These are phyloP conservation scores for Helianthus tuberosus DNA, from an alignment of 129 eudicot genomes.

Conservation along the genomic window DNA sequence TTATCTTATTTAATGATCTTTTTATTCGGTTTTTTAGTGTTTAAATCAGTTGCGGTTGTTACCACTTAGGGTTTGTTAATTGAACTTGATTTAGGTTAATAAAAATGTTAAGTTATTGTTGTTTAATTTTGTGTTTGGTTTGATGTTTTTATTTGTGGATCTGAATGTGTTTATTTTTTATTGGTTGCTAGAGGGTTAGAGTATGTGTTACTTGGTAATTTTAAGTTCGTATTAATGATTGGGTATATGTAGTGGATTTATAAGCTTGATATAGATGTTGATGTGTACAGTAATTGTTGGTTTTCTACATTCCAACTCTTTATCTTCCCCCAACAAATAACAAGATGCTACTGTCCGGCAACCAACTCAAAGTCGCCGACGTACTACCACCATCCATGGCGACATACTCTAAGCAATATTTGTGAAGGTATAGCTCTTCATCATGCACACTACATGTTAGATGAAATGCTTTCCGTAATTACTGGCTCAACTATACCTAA, in stretches of 20 bases:
- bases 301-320: not conserved
- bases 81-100: not conserved
- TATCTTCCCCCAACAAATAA: too few species aligned
- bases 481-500: too few species aligned
- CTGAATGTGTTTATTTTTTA: not conserved
- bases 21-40: constrained; percentile 5
- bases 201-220: not conserved
- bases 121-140: not conserved
- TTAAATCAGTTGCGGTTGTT: constrained; percentile 9
- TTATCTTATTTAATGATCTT: not conserved
- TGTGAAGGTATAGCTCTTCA: too few species aligned
- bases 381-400: too few species aligned
- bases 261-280: not conserved
- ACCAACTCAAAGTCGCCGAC: too few species aligned
- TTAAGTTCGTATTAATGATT: not conserved
- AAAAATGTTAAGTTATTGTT: not conserved
- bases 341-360: too few species aligned
- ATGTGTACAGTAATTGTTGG: not conserved
- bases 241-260: too few species aligned
- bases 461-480: too few species aligned
- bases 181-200: not conserved
- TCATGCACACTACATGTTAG: too few species aligned
- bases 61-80: not conserved
- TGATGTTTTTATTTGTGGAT: constrained; percentile 4
- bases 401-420: too few species aligned